Evolutionary conservation across 352 stramenopile genomes (phyloP), one percentile per base, ranked within the genome.

Genomic region (Globisporangium ultimum): DNA sequence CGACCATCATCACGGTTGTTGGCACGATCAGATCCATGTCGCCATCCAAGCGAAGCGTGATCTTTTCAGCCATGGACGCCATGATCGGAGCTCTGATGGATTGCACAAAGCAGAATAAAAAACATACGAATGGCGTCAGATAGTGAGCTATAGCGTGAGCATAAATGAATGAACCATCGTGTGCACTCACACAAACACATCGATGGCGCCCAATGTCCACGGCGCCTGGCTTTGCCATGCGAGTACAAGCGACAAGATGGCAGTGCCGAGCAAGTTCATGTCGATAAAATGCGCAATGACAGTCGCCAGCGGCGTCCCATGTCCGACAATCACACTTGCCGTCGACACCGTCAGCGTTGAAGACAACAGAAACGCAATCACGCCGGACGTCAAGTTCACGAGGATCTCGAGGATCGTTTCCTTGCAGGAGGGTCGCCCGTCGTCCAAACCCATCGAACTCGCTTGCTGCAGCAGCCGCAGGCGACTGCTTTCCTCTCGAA

Each of bases 261-360:
- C 81, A 0, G 84, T 91, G 10, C 84, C 82, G 9, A 93, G 54
- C 45, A 93, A 67, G 60, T 93, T 90, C 68, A 91, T 91, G 71
- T 93, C 84, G 47, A 93, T 93, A 34, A 89, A 89, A 28, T 86
- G 77, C 3, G 84, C 81, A 48, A 91, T 82, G 54, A 87, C 79
- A 1, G 67, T 64, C 12, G 75, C 53, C 5, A 93, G 63, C 17
- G 79, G 80, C 34, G 78, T 86, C 10, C 64, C 77, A 40, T 89
- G 80, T 6, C 84, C 84, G 10, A 93, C 84, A 2, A 91, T 47
- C 17, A 93, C 84, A 64, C 81, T 91, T 21, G 81, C 84, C 60
- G 80, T 91, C 5, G 84, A 93, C 7, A 93, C 84, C 0, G 84
- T 84, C 3, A 93, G 63, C 22, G 84, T 93, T 0, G 84, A 91